Conservation (phyloP, 2,329 filamentous ascomycete species). For the Aspergillus quadrilineatus region DNA sequence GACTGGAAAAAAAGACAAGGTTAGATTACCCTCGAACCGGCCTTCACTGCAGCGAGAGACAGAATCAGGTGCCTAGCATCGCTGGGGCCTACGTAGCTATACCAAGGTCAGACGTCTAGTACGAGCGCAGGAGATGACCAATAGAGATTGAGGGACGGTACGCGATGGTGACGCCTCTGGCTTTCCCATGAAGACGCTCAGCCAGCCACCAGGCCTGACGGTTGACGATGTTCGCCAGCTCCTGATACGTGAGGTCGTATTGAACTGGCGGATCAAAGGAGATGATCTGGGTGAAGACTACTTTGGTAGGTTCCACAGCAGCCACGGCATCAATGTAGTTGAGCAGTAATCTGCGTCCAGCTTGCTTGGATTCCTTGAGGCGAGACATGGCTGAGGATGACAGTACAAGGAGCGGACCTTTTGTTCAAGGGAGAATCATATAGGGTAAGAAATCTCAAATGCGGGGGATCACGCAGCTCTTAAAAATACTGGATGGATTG, state of each 20-base stretch:
- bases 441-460: neutral
- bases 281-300: neutral
- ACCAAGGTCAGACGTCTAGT: neutral
- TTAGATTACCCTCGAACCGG: neutral
- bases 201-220: constrained; percentile 9
- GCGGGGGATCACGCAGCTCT: neutral
- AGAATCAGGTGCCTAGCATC: constrained; percentile 7
- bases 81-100: constrained; percentile 4
- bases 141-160: neutral
- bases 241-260: neutral
- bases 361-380: neutral
- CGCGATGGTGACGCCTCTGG: constrained; percentile 1
- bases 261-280: neutral
- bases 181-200: neutral
- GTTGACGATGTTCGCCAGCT: constrained; percentile 3
- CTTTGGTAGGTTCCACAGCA: neutral
- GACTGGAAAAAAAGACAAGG: neutral
- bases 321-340: constrained; percentile 8
- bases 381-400: neutral
- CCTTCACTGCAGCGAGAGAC: neutral
- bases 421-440: neutral
- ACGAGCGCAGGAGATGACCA: neutral
- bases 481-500: neutral
- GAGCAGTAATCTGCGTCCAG: constrained; percentile 1
- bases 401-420: neutral